Evolutionary conservation across 768 basidiomycete genomes (phyloP).

Genomic region (Boletus patriciae): DNA sequence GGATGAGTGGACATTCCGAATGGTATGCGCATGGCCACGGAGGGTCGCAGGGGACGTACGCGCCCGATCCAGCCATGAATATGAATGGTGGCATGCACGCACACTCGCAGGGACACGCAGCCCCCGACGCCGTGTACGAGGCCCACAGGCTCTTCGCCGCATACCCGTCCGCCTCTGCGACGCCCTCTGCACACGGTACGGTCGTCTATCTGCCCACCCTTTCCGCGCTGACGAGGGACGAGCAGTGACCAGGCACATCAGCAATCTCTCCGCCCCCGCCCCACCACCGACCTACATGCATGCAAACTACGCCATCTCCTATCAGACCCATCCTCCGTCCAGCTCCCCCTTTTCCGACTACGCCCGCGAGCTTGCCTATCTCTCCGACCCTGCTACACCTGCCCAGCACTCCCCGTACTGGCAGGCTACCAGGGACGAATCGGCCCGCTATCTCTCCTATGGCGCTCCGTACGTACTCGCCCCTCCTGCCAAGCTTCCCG

Average conservation of each 20-base stretch:
- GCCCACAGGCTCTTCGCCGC: slow-evolving; percentile 64
- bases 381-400: slow-evolving; percentile 48
- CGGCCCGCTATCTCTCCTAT: slow-evolving; percentile 59
- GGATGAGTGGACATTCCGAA: slow-evolving; percentile 28
- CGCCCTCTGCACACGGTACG: slow-evolving; percentile 73
- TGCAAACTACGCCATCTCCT: slow-evolving; percentile 37
- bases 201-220: neutral
- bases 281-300: slow-evolving; percentile 65
- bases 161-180: slow-evolving; percentile 75
- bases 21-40: slow-evolving; percentile 27
- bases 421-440: slow-evolving; percentile 61
- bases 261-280: slow-evolving; percentile 55
- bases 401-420: slow-evolving; percentile 57
- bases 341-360: slow-evolving; percentile 69
- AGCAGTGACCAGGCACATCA: slow-evolving; percentile 66
- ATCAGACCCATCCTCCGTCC: slow-evolving; percentile 35
- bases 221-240: slow-evolving; percentile 20
- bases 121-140: slow-evolving; percentile 58
- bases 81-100: slow-evolving; percentile 1
- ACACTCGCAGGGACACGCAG: slow-evolving; percentile 12
- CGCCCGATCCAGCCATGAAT: slow-evolving; percentile 10
- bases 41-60: slow-evolving; percentile 12
- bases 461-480: slow-evolving; percentile 45
- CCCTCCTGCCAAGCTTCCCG: neutral
- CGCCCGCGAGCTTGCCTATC: slow-evolving; percentile 57